These are phyloP conservation scores for Salix caprea DNA, from an alignment of 345 rosid species.

Conservation along the genomic window DNA sequence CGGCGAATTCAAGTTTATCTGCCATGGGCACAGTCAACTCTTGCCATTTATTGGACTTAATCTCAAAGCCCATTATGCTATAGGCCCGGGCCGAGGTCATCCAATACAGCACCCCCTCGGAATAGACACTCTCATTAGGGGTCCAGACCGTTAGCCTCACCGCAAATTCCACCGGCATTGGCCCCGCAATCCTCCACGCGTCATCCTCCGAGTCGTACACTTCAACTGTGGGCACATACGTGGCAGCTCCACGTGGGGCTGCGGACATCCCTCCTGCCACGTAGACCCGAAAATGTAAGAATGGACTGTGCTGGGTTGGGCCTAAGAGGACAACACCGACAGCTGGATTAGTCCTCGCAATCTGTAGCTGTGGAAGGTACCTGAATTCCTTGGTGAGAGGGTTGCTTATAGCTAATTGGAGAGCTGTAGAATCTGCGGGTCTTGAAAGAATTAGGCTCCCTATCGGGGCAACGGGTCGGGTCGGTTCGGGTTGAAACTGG, in stretches of 20 bases:
- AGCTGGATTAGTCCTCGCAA: conserved; percentile 43
- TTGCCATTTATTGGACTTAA: conserved; percentile 37
- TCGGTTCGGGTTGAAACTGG: conserved; percentile 29
- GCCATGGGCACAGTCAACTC: conserved; percentile 43
- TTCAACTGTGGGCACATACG: conserved; percentile 40
- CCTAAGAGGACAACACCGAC: conserved; percentile 33
- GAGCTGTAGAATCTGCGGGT: conserved; percentile 24
- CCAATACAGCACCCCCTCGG: conserved; percentile 44
- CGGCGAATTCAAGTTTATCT: conserved; percentile 46
- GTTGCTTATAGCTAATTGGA: conserved; percentile 37
- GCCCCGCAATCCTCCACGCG: conserved; percentile 30
- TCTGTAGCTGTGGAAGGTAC: conserved; percentile 34
- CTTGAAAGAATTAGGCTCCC: conserved; percentile 42
- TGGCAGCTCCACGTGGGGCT: conserved; percentile 28
- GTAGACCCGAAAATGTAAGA: conserved; percentile 30
- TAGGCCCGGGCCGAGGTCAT: conserved; percentile 56
- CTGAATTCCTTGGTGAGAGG: conserved; percentile 39
- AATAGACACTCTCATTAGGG: conserved; percentile 44
- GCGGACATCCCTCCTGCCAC: conserved; percentile 60
- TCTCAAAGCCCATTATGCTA: conserved; percentile 41
- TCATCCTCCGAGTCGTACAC: conserved; percentile 36
- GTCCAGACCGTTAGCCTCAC: conserved; percentile 61
- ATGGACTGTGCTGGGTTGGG: conserved; percentile 1
- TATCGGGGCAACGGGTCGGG: conserved; percentile 31
- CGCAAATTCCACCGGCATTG: conserved; percentile 43